Conservation (phyloP, 805 yeast genomes). For the Yarrowia sp. region DNA sequence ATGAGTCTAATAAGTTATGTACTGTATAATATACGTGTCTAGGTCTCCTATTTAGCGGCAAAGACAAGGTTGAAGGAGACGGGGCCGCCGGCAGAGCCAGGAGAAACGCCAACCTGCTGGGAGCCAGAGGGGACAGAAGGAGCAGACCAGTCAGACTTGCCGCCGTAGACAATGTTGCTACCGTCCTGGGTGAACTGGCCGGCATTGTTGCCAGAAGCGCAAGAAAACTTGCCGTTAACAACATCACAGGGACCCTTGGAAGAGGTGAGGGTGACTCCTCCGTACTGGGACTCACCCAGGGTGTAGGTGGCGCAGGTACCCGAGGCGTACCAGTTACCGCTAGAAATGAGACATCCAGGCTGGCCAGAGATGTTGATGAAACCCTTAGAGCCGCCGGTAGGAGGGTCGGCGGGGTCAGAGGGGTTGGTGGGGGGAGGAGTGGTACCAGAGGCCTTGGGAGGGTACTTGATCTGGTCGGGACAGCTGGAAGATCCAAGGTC, state of each 20-base stretch:
- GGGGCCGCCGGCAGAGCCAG: conserved; percentile 43
- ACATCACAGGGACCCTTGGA: conserved; percentile 69
- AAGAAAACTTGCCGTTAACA: conserved; percentile 37
- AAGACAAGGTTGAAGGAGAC: conserved; percentile 42
- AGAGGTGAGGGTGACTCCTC: conserved; percentile 67
- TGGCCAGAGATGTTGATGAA: conserved; percentile 49
- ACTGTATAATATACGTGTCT: background rate
- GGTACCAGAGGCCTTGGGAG: conserved; percentile 53
- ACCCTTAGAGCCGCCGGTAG: conserved; percentile 42
- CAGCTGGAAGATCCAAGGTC: conserved; percentile 53
- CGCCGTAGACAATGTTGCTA: conserved; percentile 56
- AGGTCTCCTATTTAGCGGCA: conserved; percentile 19
- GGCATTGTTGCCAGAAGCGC: conserved; percentile 41
- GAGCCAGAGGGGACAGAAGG: conserved; percentile 43
- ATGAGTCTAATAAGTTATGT: conserved; percentile 12
- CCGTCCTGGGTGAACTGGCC: conserved; percentile 56
- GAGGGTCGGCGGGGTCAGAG: conserved; percentile 33
- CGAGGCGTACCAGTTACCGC: conserved; percentile 74
- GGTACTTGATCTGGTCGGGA: conserved; percentile 67
- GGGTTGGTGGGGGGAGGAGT: conserved; percentile 27
- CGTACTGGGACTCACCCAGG: conserved; percentile 56
- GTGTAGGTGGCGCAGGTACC: conserved; percentile 85
- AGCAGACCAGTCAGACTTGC: conserved; percentile 60
- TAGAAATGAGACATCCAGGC: conserved; percentile 75
- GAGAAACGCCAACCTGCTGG: conserved; percentile 48